These are phyloP conservation scores for Alternaria sp. DNA, from an alignment of 2,329 filamentous ascomycete genomes.

Conservation along the genomic window DNA sequence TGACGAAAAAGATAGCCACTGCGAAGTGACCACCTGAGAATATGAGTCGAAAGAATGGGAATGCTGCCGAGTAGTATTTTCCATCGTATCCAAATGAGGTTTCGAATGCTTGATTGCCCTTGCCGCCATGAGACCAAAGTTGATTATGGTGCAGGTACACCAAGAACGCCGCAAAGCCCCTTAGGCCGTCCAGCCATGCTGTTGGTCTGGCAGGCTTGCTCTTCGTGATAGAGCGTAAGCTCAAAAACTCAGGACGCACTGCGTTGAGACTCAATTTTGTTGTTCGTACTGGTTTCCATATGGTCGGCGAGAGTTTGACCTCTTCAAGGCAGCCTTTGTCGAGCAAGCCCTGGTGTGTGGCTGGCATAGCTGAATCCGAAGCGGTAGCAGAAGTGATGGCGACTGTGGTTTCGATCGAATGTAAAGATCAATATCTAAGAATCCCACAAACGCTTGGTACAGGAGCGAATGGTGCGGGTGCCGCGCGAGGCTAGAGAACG, in stretches of 20 bases:
- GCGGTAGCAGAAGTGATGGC: neutral
- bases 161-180: slow-evolving; percentile 70
- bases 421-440: neutral
- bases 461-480: neutral
- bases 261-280: slow-evolving; percentile 40
- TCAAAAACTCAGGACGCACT: slow-evolving; percentile 41
- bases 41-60: slow-evolving; percentile 55
- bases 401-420: neutral
- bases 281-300: slow-evolving; percentile 36
- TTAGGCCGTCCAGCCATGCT: slow-evolving; percentile 64
- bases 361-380: slow-evolving; percentile 29
- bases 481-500: neutral
- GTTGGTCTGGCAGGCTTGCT: slow-evolving; percentile 31
- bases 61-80: slow-evolving; percentile 36
- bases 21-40: slow-evolving; percentile 60
- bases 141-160: slow-evolving; percentile 66
- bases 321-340: slow-evolving; percentile 36
- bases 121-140: slow-evolving; percentile 55
- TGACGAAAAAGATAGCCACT: slow-evolving; percentile 61
- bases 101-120: slow-evolving; percentile 55
- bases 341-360: slow-evolving; percentile 36
- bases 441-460: neutral
- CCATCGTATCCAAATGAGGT: slow-evolving; percentile 40
- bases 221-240: slow-evolving; percentile 26
- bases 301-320: slow-evolving; percentile 25